Evolutionary conservation across 108 stramenopile species (phyloP), one percentile per base, ranked within the genome.

Genomic region (Ochromonas danica): DNA sequence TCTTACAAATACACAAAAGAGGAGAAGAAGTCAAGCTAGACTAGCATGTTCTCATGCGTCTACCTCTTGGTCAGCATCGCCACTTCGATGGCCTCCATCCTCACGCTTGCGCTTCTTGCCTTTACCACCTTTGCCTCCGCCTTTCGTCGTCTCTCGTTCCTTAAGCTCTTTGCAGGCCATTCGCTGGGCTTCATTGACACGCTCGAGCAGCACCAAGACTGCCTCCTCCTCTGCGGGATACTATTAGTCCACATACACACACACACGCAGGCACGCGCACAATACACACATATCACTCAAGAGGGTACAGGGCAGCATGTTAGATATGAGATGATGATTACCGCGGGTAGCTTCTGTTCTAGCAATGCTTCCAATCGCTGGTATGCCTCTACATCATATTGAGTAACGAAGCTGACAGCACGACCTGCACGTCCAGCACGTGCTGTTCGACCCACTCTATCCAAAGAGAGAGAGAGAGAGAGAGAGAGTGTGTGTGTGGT

Each of bases 371-470:
- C 98, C 81, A 99, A 78, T 41, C 95, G 87, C 79, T 97, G 96
- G 85, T 95, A 99, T 27, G 96, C 91, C 86, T 98, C 97, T 22
- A 98, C 94, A 90, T 96, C 97, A 84, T 96, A 98, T 87, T 99
- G 98, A 40, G 98, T 98, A 33, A 99, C 98, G 87, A 99, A 89
- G 6, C 97, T 95, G 79, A 99, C 89, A 30, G 97, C 94, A 63
- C 94, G 89, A 0, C 98, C 98, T 27, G 94, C 92, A 57, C 92
- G 77, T 43, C 98, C 97, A 2, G 98, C 98, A 61, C 97, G 87
- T 1, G 98, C 97, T 0, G 98, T 99, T 30, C 98, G 83, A 22
- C 98, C 98, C 27, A 98, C 95, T 36, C 98, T 84, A 79, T 98
- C 95, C 17, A 98, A 51, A 22, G 22, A 51, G 22, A 51, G 6